phyloP scores from a whole-genome alignment of 2,329 filamentous ascomycete species.

The Fusarium sp. region DNA sequence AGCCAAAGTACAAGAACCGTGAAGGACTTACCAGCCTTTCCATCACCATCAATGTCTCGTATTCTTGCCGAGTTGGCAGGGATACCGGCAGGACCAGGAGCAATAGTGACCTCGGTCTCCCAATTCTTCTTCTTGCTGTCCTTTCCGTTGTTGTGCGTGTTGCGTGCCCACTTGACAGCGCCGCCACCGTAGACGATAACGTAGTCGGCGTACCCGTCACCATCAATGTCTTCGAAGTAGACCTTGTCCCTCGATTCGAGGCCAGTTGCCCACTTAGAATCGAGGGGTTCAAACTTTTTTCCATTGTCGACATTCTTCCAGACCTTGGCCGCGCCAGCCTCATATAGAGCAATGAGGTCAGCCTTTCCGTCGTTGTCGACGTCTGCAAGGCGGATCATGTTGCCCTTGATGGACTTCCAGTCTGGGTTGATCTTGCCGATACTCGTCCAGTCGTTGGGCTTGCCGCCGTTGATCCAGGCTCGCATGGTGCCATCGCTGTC shows the following conservation, averaged over 20 bases:
- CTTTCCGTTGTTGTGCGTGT: constrained; percentile 11
- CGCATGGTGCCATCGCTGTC: neutral
- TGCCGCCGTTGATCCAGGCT: neutral
- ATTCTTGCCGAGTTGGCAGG: neutral
- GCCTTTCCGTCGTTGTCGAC: constrained; percentile 3
- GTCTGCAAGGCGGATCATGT: neutral
- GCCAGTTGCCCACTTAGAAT: constrained; percentile 15
- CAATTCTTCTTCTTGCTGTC: constrained; percentile 12
- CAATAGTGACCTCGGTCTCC: neutral
- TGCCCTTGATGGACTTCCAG: neutral
- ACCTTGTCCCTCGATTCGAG: neutral
- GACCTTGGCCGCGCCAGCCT: neutral
- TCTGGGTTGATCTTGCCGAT: neutral
- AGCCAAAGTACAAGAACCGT: neutral
- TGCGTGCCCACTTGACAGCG: constrained; percentile 5
- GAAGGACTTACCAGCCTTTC: neutral
- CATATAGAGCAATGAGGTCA: neutral
- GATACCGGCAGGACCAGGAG: constrained; percentile 1
- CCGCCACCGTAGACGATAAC: neutral
- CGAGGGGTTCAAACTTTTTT: neutral
- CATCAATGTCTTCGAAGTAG: constrained; percentile 2
- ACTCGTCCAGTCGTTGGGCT: neutral
- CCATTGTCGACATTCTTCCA: neutral
- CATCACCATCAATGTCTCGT: constrained; percentile 2
- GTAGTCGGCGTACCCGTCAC: constrained; percentile 8